These are phyloP conservation scores for Basipetospora chlamydospora DNA, from an alignment of 2,329 filamentous ascomycete species.

Conservation along the genomic window DNA sequence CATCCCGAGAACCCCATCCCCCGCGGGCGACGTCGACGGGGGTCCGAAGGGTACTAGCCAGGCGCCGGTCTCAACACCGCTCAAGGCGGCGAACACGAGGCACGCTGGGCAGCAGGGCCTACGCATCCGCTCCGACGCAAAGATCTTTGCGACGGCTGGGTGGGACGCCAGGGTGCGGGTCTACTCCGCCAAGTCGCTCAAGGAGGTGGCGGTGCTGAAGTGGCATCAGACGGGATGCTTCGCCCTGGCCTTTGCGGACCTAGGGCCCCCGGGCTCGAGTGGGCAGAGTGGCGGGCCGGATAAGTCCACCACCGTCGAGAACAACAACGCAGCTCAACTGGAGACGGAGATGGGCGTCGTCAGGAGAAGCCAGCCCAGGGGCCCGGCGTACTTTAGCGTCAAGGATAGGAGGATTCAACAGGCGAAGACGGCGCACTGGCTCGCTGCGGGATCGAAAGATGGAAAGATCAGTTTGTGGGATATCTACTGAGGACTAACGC, in stretches of 20 bases:
- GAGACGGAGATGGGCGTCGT: not conserved
- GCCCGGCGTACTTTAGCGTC: constrained; percentile 20
- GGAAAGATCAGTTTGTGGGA: constrained; percentile 94
- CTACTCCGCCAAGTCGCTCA: constrained; percentile 67
- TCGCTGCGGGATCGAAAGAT: constrained; percentile 84
- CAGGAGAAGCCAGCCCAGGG: not conserved
- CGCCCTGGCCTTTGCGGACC: constrained; percentile 53
- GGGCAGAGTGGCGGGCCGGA: too few relatives aligned
- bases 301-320: constrained; percentile 15
- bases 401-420: constrained; percentile 48
- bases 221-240: constrained; percentile 90
- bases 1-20: constrained; percentile 25
- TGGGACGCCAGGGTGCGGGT: constrained; percentile 78
- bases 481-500: constrained; percentile 49
- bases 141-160: constrained; percentile 76
- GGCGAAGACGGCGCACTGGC: constrained; percentile 65
- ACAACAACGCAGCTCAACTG: too few relatives aligned
- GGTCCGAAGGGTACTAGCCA: not conserved
- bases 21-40: constrained; percentile 1
- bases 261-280: not conserved
- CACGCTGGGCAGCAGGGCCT: constrained; percentile 84
- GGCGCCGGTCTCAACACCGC: constrained; percentile 17
- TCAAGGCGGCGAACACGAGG: constrained; percentile 59
- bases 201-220: constrained; percentile 80
- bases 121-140: constrained; percentile 61